phyloP scores from a whole-genome alignment of 192 early-diverging fungal genomes.

The Entophlyctis helioformis region DNA sequence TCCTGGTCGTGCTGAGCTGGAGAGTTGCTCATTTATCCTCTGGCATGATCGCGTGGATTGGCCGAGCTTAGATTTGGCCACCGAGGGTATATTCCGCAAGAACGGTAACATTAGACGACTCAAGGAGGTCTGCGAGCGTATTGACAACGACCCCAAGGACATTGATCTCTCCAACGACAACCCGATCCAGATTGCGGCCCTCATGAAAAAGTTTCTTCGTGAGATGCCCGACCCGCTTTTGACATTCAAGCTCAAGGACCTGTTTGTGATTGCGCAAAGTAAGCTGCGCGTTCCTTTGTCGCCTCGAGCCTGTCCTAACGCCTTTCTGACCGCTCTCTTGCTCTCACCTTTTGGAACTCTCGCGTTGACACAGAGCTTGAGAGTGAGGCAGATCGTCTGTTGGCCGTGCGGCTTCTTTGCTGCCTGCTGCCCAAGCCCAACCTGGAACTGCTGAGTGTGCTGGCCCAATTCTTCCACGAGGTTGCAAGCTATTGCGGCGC shows the following conservation, averaged over 20 bases:
- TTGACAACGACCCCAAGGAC: constrained; percentile 70
- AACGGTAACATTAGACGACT: constrained; percentile 92
- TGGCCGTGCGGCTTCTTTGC: constrained; percentile 66
- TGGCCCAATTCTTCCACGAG: constrained; percentile 75
- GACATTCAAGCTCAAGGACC: constrained; percentile 73
- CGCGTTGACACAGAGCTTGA: constrained; percentile 18
- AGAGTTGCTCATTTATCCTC: no score
- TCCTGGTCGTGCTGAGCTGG: no score
- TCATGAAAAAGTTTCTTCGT: constrained; percentile 92
- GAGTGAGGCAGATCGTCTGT: constrained; percentile 23
- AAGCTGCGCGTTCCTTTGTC: constrained; percentile 2
- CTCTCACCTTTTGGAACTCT: no score
- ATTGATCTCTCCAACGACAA: constrained; percentile 59
- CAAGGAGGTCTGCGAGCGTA: constrained; percentile 69
- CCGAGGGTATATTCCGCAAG: constrained; percentile 95
- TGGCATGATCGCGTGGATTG: no score
- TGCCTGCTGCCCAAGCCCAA: constrained; percentile 83
- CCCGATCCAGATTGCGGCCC: constrained; percentile 83
- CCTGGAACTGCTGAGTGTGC: constrained; percentile 84
- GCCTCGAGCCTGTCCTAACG: background rate
- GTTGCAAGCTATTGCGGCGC: constrained; percentile 43
- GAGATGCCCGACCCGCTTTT: constrained; percentile 92
- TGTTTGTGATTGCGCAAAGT: constrained; percentile 74
- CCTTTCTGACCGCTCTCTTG: background rate
- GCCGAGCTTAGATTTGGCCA: constrained; percentile 46